Percentiles rank a stretch among this genome's conserved stretches.
These are phyloP conservation scores for Vitis rotundifolia DNA, from an alignment of 164 flowering plant species.

Conservation along the genomic window DNA sequence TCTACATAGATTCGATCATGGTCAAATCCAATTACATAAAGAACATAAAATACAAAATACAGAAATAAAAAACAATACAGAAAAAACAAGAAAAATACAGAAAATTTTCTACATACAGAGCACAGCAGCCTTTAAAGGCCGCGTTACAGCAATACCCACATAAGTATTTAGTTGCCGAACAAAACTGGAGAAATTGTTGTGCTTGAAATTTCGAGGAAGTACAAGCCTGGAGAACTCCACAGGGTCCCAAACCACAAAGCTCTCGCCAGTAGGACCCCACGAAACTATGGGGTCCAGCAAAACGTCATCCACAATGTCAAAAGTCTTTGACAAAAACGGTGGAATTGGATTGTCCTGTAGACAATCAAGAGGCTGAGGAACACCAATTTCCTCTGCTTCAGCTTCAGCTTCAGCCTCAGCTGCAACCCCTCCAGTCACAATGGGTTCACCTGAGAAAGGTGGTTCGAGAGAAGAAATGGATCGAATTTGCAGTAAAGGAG, in stretches of 20 bases:
- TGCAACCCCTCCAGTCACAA: background rate
- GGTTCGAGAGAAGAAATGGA: background rate
- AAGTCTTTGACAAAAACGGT: constrained; percentile 79
- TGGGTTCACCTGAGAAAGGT: background rate
- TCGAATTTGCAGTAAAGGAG: background rate
- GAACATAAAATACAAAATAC: background rate
- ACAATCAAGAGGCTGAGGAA: constrained; percentile 65
- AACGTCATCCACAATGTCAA: constrained; percentile 70
- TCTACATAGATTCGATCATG: constrained; percentile 16
- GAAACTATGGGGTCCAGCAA: constrained; percentile 57
- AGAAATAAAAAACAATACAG: constrained; percentile 4
- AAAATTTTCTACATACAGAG: constrained; percentile 30
- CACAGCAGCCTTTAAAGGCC: constrained; percentile 40
- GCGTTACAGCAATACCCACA: constrained; percentile 70
- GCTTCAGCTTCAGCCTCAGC: background rate
- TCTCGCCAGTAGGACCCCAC: constrained; percentile 66
- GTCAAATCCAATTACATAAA: constrained; percentile 22
- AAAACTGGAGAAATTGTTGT: constrained; percentile 95
- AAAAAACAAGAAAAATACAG: constrained; percentile 7
- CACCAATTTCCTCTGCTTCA: constrained; percentile 11
- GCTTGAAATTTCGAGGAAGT: constrained; percentile 88
- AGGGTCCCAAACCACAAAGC: constrained; percentile 91
- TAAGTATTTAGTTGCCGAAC: constrained; percentile 95
- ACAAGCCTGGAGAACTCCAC: constrained; percentile 60
- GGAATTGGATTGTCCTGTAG: constrained; percentile 59